Evolutionary conservation across 768 basidiomycete species (phyloP).

Genomic region (Neoboletus magnificus): DNA sequence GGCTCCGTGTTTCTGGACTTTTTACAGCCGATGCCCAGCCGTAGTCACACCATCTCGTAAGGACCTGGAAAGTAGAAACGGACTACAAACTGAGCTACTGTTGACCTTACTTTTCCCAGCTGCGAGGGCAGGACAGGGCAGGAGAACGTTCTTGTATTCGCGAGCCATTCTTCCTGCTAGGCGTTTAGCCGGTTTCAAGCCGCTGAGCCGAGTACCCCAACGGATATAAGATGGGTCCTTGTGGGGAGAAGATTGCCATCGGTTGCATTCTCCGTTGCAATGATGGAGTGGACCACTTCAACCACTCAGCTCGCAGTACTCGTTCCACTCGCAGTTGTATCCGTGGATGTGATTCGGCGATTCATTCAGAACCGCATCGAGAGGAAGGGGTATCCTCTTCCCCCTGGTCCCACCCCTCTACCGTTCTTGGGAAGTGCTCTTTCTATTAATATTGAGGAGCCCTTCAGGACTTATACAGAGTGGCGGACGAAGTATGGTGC

Average conservation of each 20-base stretch:
- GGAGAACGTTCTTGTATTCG: background rate
- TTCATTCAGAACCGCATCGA: slow-evolving; percentile 6
- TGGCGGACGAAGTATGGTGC: slow-evolving; percentile 20
- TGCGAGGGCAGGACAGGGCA: too few species aligned
- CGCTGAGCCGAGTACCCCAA: background rate
- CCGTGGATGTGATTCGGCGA: background rate
- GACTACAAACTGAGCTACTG: background rate
- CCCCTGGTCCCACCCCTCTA: slow-evolving; percentile 20
- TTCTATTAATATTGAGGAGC: slow-evolving; percentile 9
- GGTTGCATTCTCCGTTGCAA: background rate
- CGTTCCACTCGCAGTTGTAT: background rate
- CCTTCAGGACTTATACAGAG: slow-evolving; percentile 17
- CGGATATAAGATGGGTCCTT: slow-evolving; percentile 5
- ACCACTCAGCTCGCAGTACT: slow-evolving; percentile 3
- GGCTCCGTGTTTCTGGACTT: too few species aligned
- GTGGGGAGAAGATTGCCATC: background rate
- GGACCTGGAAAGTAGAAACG: too few species aligned
- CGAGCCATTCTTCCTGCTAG: too few species aligned
- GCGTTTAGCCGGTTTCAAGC: background rate
- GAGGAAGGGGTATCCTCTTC: slow-evolving; percentile 13
- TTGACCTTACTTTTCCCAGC: too few species aligned
- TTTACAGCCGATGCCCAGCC: too few species aligned
- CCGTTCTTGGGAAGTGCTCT: slow-evolving; percentile 21
- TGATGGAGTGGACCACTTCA: slow-evolving; percentile 12
- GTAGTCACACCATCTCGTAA: too few species aligned